Base-by-base conservation (phyloP, 1,139 yeast genomes). In the Citeromyces hawaiiensis region DNA sequence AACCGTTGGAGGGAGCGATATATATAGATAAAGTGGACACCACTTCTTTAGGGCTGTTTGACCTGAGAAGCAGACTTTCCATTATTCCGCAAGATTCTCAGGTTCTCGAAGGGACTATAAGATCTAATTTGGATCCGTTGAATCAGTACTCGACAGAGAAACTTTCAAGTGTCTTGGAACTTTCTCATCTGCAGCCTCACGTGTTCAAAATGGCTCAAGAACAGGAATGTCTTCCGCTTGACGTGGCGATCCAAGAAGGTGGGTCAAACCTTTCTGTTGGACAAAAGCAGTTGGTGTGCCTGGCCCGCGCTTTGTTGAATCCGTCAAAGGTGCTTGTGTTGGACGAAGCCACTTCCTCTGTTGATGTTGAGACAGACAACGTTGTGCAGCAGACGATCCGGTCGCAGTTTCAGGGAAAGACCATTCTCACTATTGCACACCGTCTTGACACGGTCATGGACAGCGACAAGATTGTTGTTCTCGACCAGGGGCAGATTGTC, bases 11-110 rank as follows among this genome's bases (percentile, higher is more conserved):
- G 2, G 98, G 98, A 35, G 58, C 69, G 43, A 86, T 91, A 45
- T 61, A 63, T 16, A 83, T 91, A 48, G 97, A 91, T 59, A 71
- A 66, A 19, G 52, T 87, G 15, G 64, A 82, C 47, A 86, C 91
- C 8, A 65, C 76, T 38, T 50, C 64, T 13, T 77, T 91, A 50
- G 97, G 97, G 2, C 66, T 91, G 44, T 70, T 66, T 43, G 97
- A 91, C 55, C 68, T 91, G 53, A 77, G 98, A 60, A 86, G 83
- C 42, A 75, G 75, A 45, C 64, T 91, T 41, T 83, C 95, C 0
- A 91, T 91, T 48, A 91, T 91, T 50, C 98, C 98, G 1, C 98
- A 91, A 59, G 98, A 91, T 54, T 85, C 97, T 0, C 97, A 91
- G 60, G 94, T 88, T 4, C 88, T 91, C 55, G 88, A 86, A 62